Evolutionary conservation across 768 basidiomycete species (phyloP).

Genomic region (Astraeus odoratus): DNA sequence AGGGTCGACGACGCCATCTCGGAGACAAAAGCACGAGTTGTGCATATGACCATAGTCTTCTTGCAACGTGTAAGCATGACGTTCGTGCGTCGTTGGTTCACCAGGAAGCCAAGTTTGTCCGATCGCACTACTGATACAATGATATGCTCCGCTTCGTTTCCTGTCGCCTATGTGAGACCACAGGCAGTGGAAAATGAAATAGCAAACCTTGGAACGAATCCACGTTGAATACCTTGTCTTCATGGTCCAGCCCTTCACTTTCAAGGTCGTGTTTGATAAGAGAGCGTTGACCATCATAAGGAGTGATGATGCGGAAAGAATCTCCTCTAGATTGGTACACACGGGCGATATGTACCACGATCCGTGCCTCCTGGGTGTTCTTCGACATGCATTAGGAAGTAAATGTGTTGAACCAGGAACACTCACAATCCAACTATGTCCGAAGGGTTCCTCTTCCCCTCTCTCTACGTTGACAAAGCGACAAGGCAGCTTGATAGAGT

Average conservation of each 20-base stretch:
- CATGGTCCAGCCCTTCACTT: conserved; percentile 39
- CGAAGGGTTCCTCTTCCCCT: background rate
- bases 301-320: conserved; percentile 65
- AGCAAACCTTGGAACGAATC: conserved; percentile 73
- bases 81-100: conserved; percentile 60
- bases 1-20: conserved; percentile 14
- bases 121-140: conserved; percentile 66
- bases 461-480: background rate
- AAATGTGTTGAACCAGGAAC: background rate
- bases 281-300: conserved; percentile 68
- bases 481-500: background rate
- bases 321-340: conserved; percentile 39
- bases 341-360: conserved; percentile 47
- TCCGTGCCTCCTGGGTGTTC: conserved; percentile 35
- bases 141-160: conserved; percentile 59
- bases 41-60: conserved; percentile 64
- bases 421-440: background rate
- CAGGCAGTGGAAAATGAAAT: background rate
- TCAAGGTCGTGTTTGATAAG: conserved; percentile 52
- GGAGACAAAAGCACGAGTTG: conserved; percentile 32
- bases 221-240: conserved; percentile 67
- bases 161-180: background rate
- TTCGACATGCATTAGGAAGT: background rate
- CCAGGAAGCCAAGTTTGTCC: conserved; percentile 54
- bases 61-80: conserved; percentile 82